Evolutionary conservation across 1,284 basidiomycete species (phyloP).

Genomic region (Spongispora temasekensis): DNA sequence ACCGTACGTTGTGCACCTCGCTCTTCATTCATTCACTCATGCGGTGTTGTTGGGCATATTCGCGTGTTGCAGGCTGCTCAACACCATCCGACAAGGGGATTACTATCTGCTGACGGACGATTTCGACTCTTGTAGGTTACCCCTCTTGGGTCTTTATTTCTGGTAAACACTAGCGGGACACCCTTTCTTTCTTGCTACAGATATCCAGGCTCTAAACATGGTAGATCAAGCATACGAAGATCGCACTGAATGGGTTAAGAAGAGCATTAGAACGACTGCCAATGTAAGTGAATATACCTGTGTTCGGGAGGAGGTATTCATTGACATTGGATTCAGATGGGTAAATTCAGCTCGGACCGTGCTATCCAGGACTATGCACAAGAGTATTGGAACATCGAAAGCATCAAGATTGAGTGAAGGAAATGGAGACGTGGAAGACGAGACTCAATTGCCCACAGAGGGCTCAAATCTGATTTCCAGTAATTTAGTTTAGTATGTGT

Average conservation of each 20-base stretch:
- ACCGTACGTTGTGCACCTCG: slow-evolving; percentile 49
- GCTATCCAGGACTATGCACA: slow-evolving; percentile 89
- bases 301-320: slow-evolving; percentile 11
- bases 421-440: not conserved
- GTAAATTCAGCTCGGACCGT: slow-evolving; percentile 91
- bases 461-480: not conserved
- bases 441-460: not conserved
- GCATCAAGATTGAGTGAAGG: slow-evolving; percentile 35
- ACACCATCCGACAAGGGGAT: slow-evolving; percentile 77
- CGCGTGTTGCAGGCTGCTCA: slow-evolving; percentile 50
- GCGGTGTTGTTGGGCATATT: not conserved
- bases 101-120: slow-evolving; percentile 86
- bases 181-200: slow-evolving; percentile 36
- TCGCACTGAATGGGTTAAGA: slow-evolving; percentile 85
- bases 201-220: slow-evolving; percentile 79
- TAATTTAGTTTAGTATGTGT: too few species aligned
- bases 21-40: not conserved
- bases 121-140: slow-evolving; percentile 79
- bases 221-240: slow-evolving; percentile 86
- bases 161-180: too few species aligned
- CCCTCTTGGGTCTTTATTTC: not conserved
- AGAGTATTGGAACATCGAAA: slow-evolving; percentile 75
- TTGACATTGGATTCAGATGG: slow-evolving; percentile 65
- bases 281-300: slow-evolving; percentile 46
- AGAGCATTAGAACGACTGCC: slow-evolving; percentile 82